Base-by-base conservation (phyloP, 352 stramenopile species). In the Thraustotheca clavata region DNA sequence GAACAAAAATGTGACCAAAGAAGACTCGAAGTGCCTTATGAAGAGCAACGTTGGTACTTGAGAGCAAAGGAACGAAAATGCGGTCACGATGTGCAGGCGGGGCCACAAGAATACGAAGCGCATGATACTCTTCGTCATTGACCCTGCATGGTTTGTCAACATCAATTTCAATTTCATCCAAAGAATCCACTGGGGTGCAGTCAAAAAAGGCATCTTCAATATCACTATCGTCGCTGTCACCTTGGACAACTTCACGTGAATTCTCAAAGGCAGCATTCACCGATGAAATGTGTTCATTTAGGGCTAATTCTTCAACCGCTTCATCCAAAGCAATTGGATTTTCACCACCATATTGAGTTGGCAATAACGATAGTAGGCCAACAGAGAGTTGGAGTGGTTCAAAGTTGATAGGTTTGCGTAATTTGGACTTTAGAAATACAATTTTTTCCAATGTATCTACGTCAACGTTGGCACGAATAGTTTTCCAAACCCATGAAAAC, bases 401-500 rank as follows among this genome's bases (percentile, higher is more conserved):
- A 31, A 52, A 31, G 24, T 24, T 52, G n/a, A n/a, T n/a, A 24
- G 7, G 9, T 7, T 52, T 52, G 43, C 43, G 43, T 24, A 52
- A 52, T 31, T 52, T 52, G 43, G 43, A 14, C n/a, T 52, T 52
- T 11, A 52, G 7, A 24, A 52, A 52, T 31, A 31, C 34, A 7
- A 52, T 52, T 24, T 52, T 52, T 11, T 24, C 12, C 11, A 52
- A 7, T 7, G 43, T 52, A 9, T 9, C 43, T 6, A 14, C 43
- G 11, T 9, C 43, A 14, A 52, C n/a, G 43, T 52, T 24, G 24
- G 43, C 18, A 9, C 43, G 43, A 18, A 52, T 52, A 2, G 43
- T 52, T 18, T 52, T 52, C 43, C 43, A 52, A 11, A 52, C 43
- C 43, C 43, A 52, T 7, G 43, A 52, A 24, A 52, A 52, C 43